Base-by-base conservation (phyloP, 1,284 basidiomycete species). In the Moesziomyces sp. region DNA sequence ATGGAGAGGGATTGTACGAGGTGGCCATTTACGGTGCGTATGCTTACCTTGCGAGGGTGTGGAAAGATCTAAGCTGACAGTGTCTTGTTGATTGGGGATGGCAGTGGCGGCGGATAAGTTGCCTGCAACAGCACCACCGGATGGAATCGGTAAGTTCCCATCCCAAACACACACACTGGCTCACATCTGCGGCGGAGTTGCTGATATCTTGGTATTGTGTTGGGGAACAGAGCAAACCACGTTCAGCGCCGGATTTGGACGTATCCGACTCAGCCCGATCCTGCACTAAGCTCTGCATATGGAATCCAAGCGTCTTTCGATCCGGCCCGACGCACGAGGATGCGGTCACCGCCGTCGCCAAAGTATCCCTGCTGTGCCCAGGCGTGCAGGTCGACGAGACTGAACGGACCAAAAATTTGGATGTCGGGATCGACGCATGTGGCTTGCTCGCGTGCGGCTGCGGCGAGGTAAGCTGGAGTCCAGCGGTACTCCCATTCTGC, bases 351-450 rank as follows among this genome's bases (percentile, higher is more conserved):
- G 3, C 50, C 54, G 6, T 68, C 56, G 18, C 83, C 83, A 62
- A 84, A 84, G 65, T 79, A 84, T 0, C 83, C 83, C 26, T 71
- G 62, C 5, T 67, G 48, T 0, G 74, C 69, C 83, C 83, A 84
- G 23, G 49, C 64, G 0, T 34, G 47, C n/a, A 84, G 48, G 18
- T 80, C 76, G 1, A 61, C 38, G 7, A 55, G 52, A 4, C 67
- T 42, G 51, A 72, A 84, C 0, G 83, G 83, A 1, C 83, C 83
- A 43, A 80, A 84, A 0, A 62, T 60, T 34, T 81, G 48, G 1
- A 77, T 56, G 19, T 82, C 77, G 5, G 78, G 74, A 14, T 70
- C 60, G 26, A 71, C 60, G 5, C 51, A 34, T 16, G 50, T 49
- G 28, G 66, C 71, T 23, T 68, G 26, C 35, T 65, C 60, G 7